Base-by-base conservation (phyloP, 2,329 filamentous ascomycete species). In the Fusarium sp. region DNA sequence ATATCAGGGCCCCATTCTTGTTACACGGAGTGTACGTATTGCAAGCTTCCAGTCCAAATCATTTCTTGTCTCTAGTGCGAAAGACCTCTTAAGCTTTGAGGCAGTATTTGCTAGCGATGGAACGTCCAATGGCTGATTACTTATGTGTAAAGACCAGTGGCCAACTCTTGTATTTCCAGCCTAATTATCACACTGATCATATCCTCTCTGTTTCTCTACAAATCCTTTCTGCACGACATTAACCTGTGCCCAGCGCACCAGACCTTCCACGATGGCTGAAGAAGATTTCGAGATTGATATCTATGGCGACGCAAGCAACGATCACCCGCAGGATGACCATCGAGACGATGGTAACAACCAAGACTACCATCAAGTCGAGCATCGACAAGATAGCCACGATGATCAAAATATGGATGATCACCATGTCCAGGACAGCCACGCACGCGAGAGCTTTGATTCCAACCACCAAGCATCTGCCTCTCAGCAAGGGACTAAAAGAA, bases 261-360 rank as follows among this genome's bases (percentile, higher is more conserved):
- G 57, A 45, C 27, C 56, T 64, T 51, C 54, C 76, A 81, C 75
- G 53, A 92, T 91, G 90, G 88, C 89, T 73, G 90, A 92, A 75
- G 89, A 91, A 75, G 89, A 91, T 74, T 91, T 90, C 79, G 90
- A 92, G 74, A 91, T 92, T 81, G 90, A 92, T 73, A 90, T 92
- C 75, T 92, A 92, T 76, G 90, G 88, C 74, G 90, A 91, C 74
- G 82, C 83, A 62, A 82, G 81, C 65, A 80, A 82, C 60, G 83
- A 87, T 25, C 80, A 81, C 20, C 75, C 81, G 27, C 79, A 81
- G 60, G 81, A 83, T 22, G 79, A 79, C 29, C 75, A 77, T 22
- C 71, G 67, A 29, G 79, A 80, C 25, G 74, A 79, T 27, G 54
- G 51, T 12, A 57, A 70, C 30, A 56, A 73, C 40, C 71, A 75